Conservation (phyloP, 2,329 filamentous ascomycete genomes). For the Claviceps maximensis region DNA sequence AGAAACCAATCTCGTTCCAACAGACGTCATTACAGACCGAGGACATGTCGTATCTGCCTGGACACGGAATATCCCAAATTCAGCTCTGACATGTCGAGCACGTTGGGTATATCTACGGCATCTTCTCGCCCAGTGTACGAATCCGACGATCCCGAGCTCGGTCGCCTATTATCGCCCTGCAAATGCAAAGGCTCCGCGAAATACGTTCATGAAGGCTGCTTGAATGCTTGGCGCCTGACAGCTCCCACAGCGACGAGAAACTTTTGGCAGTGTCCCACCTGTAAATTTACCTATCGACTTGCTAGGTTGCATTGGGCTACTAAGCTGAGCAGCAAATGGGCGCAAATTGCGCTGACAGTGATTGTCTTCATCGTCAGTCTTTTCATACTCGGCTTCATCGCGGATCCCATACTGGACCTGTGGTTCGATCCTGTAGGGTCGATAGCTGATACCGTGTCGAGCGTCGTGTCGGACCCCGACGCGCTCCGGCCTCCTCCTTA, state of each 20-base stretch:
- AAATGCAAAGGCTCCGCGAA: conserved; percentile 85
- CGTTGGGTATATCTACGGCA: conserved; percentile 20
- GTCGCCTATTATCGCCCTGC: conserved; percentile 77
- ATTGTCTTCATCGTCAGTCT: conserved; percentile 57
- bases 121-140: conserved; percentile 42
- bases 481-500: conserved; percentile 24
- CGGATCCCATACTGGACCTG: conserved; percentile 81
- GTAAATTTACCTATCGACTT: conserved; percentile 69
- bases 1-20: conserved; percentile 8
- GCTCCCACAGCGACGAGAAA: conserved; percentile 53
- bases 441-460: conserved; percentile 38
- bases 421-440: conserved; percentile 68
- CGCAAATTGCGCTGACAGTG: conserved; percentile 59
- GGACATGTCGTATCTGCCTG: conserved; percentile 81
- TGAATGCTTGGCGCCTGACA: conserved; percentile 68
- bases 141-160: conserved; percentile 59
- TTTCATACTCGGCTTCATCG: conserved; percentile 79
- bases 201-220: conserved; percentile 87
- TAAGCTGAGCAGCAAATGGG: conserved; percentile 50
- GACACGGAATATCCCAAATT: conserved; percentile 47
- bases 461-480: conserved; percentile 28
- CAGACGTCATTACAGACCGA: conserved; percentile 46
- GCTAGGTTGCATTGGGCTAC: conserved; percentile 64
- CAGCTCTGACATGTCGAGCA: conserved; percentile 19
- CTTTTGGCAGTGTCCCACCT: conserved; percentile 81